These are phyloP conservation scores for Chaetomidium leptoderma DNA, from an alignment of 495 filamentous ascomycete genomes.

Conservation along the genomic window DNA sequence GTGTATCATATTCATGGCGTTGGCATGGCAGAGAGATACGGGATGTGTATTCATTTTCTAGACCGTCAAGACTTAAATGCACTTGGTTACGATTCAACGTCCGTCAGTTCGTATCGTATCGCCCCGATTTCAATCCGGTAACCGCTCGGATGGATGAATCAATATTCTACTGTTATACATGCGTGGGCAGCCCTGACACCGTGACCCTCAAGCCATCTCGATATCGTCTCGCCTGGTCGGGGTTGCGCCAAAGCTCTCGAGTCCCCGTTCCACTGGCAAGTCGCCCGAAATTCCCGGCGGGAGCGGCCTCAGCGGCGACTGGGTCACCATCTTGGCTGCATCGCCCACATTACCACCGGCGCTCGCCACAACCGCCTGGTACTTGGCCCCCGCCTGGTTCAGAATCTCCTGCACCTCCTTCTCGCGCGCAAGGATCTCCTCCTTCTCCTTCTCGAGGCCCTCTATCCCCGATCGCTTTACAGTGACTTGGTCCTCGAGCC, in stretches of 20 bases:
- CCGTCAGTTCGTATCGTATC: too few relatives aligned
- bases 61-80: slow-evolving; percentile 4
- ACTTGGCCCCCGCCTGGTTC: slow-evolving; percentile 76
- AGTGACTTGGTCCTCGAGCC: slow-evolving; percentile 34
- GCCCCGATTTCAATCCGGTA: too few relatives aligned
- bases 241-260: slow-evolving; percentile 62
- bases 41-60: background rate
- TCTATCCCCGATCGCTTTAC: slow-evolving; percentile 30
- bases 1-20: slow-evolving; percentile 13
- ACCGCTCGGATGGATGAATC: too few relatives aligned
- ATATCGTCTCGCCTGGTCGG: slow-evolving; percentile 40
- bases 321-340: slow-evolving; percentile 24
- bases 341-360: slow-evolving; percentile 21
- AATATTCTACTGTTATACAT: background rate
- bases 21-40: background rate
- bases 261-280: slow-evolving; percentile 45
- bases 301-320: slow-evolving; percentile 31
- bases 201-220: slow-evolving; percentile 14
- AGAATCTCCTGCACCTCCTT: slow-evolving; percentile 76
- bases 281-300: slow-evolving; percentile 30
- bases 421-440: slow-evolving; percentile 67
- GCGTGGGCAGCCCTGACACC: too few relatives aligned
- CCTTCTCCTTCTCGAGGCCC: slow-evolving; percentile 36
- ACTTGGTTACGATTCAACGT: background rate
- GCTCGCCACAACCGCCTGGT: slow-evolving; percentile 44